Base-by-base conservation (phyloP, 148 eudicot species). In the Chenopodium berlandieri region DNA sequence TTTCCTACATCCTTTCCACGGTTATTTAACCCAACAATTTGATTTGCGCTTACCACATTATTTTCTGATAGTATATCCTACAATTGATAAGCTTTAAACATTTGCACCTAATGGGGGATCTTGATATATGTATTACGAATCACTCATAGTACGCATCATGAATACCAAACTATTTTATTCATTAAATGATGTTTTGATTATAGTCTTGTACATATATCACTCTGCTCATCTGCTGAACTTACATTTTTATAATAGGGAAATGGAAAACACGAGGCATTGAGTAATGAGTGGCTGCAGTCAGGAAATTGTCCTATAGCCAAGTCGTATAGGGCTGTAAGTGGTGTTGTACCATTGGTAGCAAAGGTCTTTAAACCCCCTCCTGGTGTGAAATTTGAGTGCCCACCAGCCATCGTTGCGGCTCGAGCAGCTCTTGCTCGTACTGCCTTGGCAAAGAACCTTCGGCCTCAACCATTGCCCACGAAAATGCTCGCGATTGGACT, bases 221-320 rank as follows among this genome's bases (percentile, higher is more conserved):
- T n/a, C 5, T 47, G 46, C 32, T 75, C 16, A 30, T n/a, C 5
- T 47, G 46, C 32, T 75, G n/a, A 30, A 46, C 71, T 71, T 9
- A 81, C 78, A 77, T 58, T 27, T 62, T 23, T 10, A 40, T 85
- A 22, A 44, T 34, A 69, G 98, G 93, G 91, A 79, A 82, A 86
- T 62, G 87, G 92, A 69, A 87, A 89, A 27, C 99, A 96, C 31
- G 99, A 96, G 80, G 92, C 99, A 66, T 37, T 88, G 90, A 85
- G 98, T 79, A 89, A 90, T 19, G 98, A 96, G 73, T 96, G 99
- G 99, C 85, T 96, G 78, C 86, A 92, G 87, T 86, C 73, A 17
- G 99, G 99, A 3, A 89, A 89, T 79, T 96, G 99, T 83, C 99
- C 99, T 2, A 91, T 96, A 20, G 98, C 98, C 70, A 95, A 91